These are phyloP conservation scores for Xerocomus brunneocitrinus DNA, from an alignment of 768 basidiomycete genomes.

Conservation along the genomic window DNA sequence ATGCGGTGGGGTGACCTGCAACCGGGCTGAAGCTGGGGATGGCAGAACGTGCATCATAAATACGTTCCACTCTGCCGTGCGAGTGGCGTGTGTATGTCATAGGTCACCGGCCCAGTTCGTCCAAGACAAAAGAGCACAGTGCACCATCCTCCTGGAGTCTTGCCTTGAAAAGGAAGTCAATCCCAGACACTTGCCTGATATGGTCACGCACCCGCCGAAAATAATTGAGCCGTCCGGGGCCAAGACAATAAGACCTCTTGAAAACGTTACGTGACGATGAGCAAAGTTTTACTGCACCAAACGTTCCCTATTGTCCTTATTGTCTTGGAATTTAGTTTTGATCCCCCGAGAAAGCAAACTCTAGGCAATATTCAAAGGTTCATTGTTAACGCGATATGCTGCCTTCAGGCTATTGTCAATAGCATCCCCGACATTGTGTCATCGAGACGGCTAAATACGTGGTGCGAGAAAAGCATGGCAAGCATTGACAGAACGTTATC, in stretches of 20 bases:
- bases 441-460: constrained; percentile 23
- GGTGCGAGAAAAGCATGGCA: constrained; percentile 33
- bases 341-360: background rate
- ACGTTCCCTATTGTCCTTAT: constrained; percentile 26
- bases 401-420: constrained; percentile 13
- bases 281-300: constrained; percentile 7
- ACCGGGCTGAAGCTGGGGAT: constrained; percentile 1
- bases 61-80: constrained; percentile 14
- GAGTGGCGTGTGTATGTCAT: constrained; percentile 7
- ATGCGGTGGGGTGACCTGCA: constrained; percentile 10
- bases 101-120: constrained; percentile 16
- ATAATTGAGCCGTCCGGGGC: background rate
- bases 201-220: background rate
- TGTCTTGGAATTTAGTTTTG: constrained; percentile 11
- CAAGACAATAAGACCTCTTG: constrained; percentile 26
- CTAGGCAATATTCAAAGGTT: background rate
- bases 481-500: constrained; percentile 6
- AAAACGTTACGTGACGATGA: constrained; percentile 15
- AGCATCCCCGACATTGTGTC: constrained; percentile 29
- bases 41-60: constrained; percentile 17
- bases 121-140: constrained; percentile 26
- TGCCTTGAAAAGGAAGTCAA: constrained; percentile 2
- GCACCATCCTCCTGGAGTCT: background rate
- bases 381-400: background rate
- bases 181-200: constrained; percentile 5